Conservation (phyloP, 371 early-diverging fungal genomes). For the Rhizopus sp. region DNA sequence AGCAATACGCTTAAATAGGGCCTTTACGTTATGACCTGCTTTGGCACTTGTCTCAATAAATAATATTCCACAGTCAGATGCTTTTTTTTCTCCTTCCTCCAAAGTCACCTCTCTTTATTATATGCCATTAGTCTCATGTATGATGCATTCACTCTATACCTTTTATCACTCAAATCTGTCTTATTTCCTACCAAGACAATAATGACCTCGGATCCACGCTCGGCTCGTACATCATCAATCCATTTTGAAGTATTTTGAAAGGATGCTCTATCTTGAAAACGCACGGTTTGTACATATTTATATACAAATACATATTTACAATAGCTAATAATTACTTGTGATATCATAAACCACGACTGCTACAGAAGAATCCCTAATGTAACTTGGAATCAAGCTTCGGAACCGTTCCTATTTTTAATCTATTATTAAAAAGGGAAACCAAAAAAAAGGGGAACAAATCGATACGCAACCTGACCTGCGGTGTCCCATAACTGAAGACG, state of each 20-base stretch:
- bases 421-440: neutral
- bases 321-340: conserved; percentile 61
- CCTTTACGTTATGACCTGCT: conserved; percentile 93
- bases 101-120: conserved; percentile 77
- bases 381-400: conserved; percentile 95
- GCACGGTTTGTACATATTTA: neutral
- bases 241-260: conserved; percentile 95
- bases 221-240: conserved; percentile 97
- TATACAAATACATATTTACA: neutral
- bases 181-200: conserved; percentile 99
- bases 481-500: conserved; percentile 99
- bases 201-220: conserved; percentile 95
- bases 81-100: conserved; percentile 94
- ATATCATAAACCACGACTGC: conserved; percentile 98
- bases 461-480: conserved; percentile 87
- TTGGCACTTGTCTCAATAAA: conserved; percentile 97
- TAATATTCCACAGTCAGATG: conserved; percentile 89
- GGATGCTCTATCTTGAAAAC: conserved; percentile 72
- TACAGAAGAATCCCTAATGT: conserved; percentile 98
- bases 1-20: conserved; percentile 91
- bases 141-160: conserved; percentile 48
- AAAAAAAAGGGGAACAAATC: no score
- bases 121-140: neutral
- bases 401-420: conserved; percentile 78
- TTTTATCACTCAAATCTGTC: conserved; percentile 91